Base-by-base conservation (phyloP, 1,139 yeast genomes). In the Pichia sp. region DNA sequence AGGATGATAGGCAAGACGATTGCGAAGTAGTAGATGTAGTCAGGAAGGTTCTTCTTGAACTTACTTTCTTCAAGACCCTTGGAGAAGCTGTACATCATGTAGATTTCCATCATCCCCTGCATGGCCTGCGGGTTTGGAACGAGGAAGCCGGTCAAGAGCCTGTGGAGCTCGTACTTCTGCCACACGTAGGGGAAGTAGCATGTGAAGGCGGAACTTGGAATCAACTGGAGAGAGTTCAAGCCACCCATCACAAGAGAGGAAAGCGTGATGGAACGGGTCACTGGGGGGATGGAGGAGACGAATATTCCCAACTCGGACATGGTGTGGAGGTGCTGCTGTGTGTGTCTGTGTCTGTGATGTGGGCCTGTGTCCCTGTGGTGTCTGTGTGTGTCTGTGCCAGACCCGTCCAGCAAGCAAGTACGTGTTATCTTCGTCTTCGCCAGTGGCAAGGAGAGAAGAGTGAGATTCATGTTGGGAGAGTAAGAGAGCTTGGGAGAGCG, bases 21-120 rank as follows among this genome's bases (percentile, higher is more conserved):
- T 46, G 77, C 60, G 3, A 75, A 70, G 53, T 78, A 81, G 72
- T 78, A 81, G 27, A 77, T 62, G 56, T 77, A 80, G 59, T 81
- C 85, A 1, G 83, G 79, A 45, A 76, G 68, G 51, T 73, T 75
- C 21, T 76, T 68, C 39, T 64, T 69, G 61, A 81, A 81, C 57
- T 79, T 79, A 15, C 77, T 77, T 42, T 69, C 71, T 59, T 81
- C 87, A 45, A 81, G 65, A 31, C 79, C 79, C 52, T 73, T 73
- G 46, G 83, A 77, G 63, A 77, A 79, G 6, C 75, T 72, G 62
- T 81, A 81, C 48, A 80, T 69, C 67, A 78, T 75, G 59, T 80
- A 81, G 14, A 77, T 71, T 50, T 78, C 83, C 65, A 79, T 65
- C 41, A 80, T 61, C 0, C 72, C 80, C 51, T 66, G 70, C 62